Evolutionary conservation across 352 stramenopile species (phyloP).

Genomic region (Phytopythium aichiense): DNA sequence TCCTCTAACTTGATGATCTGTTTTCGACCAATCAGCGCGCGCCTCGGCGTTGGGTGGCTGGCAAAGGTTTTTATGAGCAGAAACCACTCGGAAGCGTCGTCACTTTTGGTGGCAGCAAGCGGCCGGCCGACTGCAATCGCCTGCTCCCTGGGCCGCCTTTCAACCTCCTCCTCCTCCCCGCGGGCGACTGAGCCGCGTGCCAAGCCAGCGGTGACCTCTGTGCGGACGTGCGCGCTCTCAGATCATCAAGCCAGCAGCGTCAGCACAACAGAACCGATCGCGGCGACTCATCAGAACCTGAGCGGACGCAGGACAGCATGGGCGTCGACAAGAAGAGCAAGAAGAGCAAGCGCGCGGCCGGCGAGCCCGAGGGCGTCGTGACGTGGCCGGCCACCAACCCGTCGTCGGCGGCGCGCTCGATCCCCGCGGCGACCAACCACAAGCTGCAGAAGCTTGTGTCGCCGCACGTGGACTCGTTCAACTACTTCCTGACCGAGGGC

Average conservation of each 20-base stretch:
- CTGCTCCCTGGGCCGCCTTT: neutral
- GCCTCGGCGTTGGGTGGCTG: conserved; percentile 5
- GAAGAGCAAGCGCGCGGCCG: conserved; percentile 16
- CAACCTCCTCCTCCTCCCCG: neutral
- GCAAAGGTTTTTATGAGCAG: conserved; percentile 4
- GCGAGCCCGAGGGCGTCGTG: conserved; percentile 20
- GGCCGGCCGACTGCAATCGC: neutral
- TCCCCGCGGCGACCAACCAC: conserved; percentile 67
- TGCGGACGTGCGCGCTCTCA: too few relatives aligned
- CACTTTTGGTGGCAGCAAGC: conserved; percentile 4
- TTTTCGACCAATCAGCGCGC: conserved; percentile 4
- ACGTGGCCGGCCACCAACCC: conserved; percentile 84
- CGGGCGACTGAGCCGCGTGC: too few relatives aligned
- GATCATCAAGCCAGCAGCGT: too few relatives aligned
- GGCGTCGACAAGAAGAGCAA: conserved; percentile 37
- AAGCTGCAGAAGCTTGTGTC: conserved; percentile 90
- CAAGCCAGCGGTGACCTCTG: too few relatives aligned
- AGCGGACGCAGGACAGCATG: conserved; percentile 11
- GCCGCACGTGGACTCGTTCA: conserved; percentile 98
- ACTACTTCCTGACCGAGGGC: conserved; percentile 97
- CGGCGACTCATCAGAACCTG: neutral
- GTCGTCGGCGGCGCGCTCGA: conserved; percentile 69
- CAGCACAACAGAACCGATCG: too few relatives aligned
- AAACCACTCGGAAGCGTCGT: conserved; percentile 5
- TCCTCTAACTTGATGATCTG: neutral